Percentiles rank a stretch among this genome's conserved stretches.
These are phyloP conservation scores for Dendrobium officinale DNA, from an alignment of 106 monocot species.

Conservation along the genomic window DNA sequence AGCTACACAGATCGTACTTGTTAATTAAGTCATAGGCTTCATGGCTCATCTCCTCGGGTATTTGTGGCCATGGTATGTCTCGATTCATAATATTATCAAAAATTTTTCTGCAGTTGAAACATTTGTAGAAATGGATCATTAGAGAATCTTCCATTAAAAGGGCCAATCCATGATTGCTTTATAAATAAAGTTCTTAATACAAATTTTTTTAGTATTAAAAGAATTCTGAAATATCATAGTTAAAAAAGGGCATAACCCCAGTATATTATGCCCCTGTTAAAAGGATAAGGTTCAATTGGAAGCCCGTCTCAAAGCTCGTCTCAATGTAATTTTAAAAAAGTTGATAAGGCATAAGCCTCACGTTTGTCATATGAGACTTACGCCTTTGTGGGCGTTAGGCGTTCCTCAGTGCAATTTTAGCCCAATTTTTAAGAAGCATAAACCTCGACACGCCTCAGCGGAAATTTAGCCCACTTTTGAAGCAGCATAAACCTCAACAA, in stretches of 20 bases:
- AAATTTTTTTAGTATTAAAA: background rate
- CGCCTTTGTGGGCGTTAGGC: too few species aligned
- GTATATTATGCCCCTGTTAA: background rate
- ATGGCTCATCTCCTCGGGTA: slow-evolving; percentile 76
- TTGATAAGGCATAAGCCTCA: too few species aligned
- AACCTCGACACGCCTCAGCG: too few species aligned
- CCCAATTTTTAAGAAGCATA: too few species aligned
- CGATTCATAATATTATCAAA: slow-evolving; percentile 99
- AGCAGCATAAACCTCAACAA: too few species aligned
- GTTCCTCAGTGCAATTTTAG: too few species aligned
- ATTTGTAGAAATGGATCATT: background rate
- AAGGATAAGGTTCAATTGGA: too few species aligned
- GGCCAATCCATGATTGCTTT: too few species aligned
- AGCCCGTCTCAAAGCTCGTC: too few species aligned
- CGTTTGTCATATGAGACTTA: too few species aligned
- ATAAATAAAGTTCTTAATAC: background rate
- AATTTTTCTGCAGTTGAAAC: slow-evolving; percentile 75
- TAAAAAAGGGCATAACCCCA: background rate
- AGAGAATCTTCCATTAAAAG: background rate
- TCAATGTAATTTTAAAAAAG: too few species aligned
- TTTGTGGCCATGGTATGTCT: slow-evolving; percentile 86
- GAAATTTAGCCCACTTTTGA: too few species aligned
- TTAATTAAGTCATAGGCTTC: slow-evolving; percentile 87
- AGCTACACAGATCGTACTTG: slow-evolving; percentile 47
- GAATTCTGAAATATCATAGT: background rate